Percentiles rank a stretch among this genome's conserved stretches.
Evolutionary conservation across 2,329 filamentous ascomycete genomes (phyloP).

Genomic region (Aspergillus japonicus): DNA sequence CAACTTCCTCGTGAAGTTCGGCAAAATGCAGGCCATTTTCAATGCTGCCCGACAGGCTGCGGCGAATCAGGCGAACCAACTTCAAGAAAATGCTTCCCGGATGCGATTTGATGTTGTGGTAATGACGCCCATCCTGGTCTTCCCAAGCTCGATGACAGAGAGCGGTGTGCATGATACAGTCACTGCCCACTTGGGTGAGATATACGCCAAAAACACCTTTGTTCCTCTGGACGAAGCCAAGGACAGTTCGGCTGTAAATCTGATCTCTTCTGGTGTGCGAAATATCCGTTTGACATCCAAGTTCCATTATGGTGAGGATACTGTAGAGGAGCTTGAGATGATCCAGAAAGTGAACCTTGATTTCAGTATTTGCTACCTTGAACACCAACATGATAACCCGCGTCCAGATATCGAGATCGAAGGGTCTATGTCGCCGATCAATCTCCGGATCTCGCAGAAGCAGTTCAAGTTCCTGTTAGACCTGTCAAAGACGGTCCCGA

Average conservation of each 20-base stretch:
- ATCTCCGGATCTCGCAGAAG: conserved; percentile 82
- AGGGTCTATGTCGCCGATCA: conserved; percentile 89
- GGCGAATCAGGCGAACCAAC: conserved; percentile 85
- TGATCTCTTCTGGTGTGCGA: conserved; percentile 83
- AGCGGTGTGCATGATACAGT: conserved; percentile 75
- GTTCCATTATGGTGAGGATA: conserved; percentile 72
- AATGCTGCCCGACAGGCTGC: conserved; percentile 95
- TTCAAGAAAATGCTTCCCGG: conserved; percentile 84
- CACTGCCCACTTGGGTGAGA: conserved; percentile 92
- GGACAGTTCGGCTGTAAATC: conserved; percentile 75
- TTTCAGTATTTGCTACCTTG: conserved; percentile 87
- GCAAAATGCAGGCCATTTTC: conserved; percentile 98
- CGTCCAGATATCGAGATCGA: conserved; percentile 89
- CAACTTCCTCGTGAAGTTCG: conserved; percentile 96
- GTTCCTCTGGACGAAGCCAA: conserved; percentile 76
- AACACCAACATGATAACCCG: conserved; percentile 73
- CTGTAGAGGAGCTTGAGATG: conserved; percentile 85
- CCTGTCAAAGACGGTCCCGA: conserved; percentile 81
- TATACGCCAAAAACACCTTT: conserved; percentile 95
- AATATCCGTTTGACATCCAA: conserved; percentile 89
- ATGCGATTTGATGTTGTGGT: conserved; percentile 93
- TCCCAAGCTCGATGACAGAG: conserved; percentile 73
- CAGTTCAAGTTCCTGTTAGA: conserved; percentile 89
- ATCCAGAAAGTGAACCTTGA: conserved; percentile 95
- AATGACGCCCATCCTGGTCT: conserved; percentile 93